Conservation (phyloP, 805 yeast genomes). For the Maudiozyma pseudohumilis region DNA sequence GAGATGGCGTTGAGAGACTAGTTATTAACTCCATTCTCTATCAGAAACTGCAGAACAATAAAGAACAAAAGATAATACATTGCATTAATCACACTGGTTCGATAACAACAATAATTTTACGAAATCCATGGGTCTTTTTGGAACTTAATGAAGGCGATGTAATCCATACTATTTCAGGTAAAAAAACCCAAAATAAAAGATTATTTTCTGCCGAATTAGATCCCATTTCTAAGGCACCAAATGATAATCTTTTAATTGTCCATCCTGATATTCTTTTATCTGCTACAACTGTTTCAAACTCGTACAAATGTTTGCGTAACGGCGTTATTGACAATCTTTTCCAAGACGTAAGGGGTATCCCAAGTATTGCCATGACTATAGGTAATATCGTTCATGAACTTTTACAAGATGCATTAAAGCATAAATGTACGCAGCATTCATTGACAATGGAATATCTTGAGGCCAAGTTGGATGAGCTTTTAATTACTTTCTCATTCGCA, state of each 20-base stretch:
- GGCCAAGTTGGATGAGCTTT: slow-evolving; percentile 31
- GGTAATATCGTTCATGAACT: slow-evolving; percentile 78
- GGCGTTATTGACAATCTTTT: slow-evolving; percentile 52
- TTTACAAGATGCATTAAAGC: slow-evolving; percentile 43
- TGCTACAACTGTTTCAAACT: slow-evolving; percentile 73
- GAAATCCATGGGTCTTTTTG: slow-evolving; percentile 53
- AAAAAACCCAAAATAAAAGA: slow-evolving; percentile 18
- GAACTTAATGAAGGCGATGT: slow-evolving; percentile 44
- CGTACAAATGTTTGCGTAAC: slow-evolving; percentile 62
- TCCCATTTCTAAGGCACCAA: slow-evolving; percentile 22
- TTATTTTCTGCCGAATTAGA: slow-evolving; percentile 24
- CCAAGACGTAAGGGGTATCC: slow-evolving; percentile 48
- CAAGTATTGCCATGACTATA: slow-evolving; percentile 54
- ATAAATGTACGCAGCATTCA: slow-evolving; percentile 19
- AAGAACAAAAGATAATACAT: slow-evolving; percentile 43
- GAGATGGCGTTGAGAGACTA: slow-evolving; percentile 34
- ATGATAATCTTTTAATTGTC: slow-evolving; percentile 58
- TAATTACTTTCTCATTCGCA: slow-evolving; percentile 37
- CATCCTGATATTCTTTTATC: slow-evolving; percentile 77
- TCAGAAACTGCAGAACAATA: slow-evolving; percentile 14
- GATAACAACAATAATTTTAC: slow-evolving; percentile 36
- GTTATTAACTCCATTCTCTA: slow-evolving; percentile 16
- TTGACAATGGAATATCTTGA: slow-evolving; percentile 23
- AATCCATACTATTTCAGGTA: slow-evolving; percentile 48
- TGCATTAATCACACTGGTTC: slow-evolving; percentile 35